Base-by-base conservation (phyloP, 768 basidiomycete species). In the Hericium rajendrae region DNA sequence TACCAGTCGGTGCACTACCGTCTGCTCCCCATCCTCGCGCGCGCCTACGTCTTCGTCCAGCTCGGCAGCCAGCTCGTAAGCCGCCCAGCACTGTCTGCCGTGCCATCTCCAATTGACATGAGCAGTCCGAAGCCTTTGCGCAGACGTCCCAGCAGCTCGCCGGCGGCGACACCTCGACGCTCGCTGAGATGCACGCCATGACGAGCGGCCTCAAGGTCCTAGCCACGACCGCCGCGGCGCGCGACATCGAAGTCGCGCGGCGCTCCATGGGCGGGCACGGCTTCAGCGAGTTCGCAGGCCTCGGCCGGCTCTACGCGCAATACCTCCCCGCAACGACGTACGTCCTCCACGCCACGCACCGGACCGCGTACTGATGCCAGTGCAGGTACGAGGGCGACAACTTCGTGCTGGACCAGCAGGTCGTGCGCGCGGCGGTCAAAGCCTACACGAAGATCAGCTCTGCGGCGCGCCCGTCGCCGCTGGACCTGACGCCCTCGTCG, bases 241-340 rank as follows among this genome's bases (percentile, higher is more conserved):
- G 75, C 38, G 84, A 85, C 60, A 64, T 87, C 12, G 87, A 88
- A 67, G 77, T 73, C 6, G 83, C 85, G 3, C 78, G 86, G 8
- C 77, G 85, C 15, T 78, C 84, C 0, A 79, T 89, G 78, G 88
- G 88, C 53, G 88, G 88, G 3, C 88, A 91, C 67, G 88, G 88
- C 0, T 88, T 79, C 68, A 86, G 85, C 61, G 78, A 75, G 0
- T 86, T 83, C 60, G 74, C 84, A 0, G 87, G 86, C 3, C 73
- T 90, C 1, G 86, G 86, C 4, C 69, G 75, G 39, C 53, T 85
- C 0, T 87, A 86, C 60, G 83, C 81, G 3, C 80, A 85, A 66
- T 81, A 81, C 60, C 72, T 86, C 2, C 85, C 86, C 0, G 75
- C 78, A 54, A 79, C 75, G 24, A 88, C 86, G 82, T 85, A 64